A percentile compares a stretch with the other conserved stretches of the same genome.
These are phyloP conservation scores for Isoetes taiwanensis DNA, from an alignment of 75 land plant species.

Conservation along the genomic window DNA sequence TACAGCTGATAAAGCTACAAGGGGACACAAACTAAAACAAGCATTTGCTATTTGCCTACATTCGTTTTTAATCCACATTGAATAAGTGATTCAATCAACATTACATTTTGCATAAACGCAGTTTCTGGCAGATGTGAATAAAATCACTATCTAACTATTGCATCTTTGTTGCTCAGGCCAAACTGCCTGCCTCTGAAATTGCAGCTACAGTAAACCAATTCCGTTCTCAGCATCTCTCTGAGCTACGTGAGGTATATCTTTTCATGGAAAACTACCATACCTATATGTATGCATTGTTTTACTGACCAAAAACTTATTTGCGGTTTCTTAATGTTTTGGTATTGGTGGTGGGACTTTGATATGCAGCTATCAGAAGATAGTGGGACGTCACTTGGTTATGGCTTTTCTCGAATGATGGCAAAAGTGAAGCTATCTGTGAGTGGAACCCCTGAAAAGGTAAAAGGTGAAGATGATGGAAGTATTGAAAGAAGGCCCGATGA, in stretches of 20 bases:
- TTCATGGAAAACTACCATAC: neutral
- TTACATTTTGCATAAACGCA: too few relatives aligned
- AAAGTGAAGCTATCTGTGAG: conserved; percentile 32
- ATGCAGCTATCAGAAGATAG: conserved; percentile 73
- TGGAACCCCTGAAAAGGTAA: neutral
- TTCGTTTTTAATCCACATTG: too few relatives aligned
- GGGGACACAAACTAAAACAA: too few relatives aligned
- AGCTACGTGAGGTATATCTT: conserved; percentile 78
- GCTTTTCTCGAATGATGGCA: conserved; percentile 41
- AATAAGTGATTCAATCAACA: too few relatives aligned
- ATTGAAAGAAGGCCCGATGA: neutral
- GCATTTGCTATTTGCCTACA: too few relatives aligned
- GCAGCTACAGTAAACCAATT: conserved; percentile 89
- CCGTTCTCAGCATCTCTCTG: conserved; percentile 75
- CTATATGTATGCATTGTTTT: neutral
- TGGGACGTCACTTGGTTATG: conserved; percentile 95
- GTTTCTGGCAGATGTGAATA: too few relatives aligned
- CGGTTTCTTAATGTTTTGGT: neutral
- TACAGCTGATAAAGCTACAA: too few relatives aligned
- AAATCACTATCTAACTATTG: too few relatives aligned
- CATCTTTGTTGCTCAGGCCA: too few relatives aligned
- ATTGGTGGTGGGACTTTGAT: neutral
- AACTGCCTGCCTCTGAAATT: conserved; percentile 82
- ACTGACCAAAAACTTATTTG: neutral
- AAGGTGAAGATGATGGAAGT: conserved; percentile 13